Conservation (phyloP, 148 eudicot genomes). For the Suaeda aralocaspica region DNA sequence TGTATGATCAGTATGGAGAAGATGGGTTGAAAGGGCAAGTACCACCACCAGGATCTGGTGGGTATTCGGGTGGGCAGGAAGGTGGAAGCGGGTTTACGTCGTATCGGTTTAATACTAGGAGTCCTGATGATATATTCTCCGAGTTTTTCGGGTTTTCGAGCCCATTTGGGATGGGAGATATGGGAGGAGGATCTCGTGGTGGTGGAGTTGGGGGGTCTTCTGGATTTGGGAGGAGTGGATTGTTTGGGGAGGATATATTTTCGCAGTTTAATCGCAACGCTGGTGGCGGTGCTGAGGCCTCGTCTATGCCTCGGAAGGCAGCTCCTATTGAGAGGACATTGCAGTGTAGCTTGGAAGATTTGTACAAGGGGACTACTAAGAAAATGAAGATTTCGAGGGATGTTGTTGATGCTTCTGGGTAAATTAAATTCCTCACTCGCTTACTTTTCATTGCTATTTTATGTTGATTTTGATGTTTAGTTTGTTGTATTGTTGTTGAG, state of each 20-base stretch:
- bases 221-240: conserved; percentile 40
- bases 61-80: conserved; percentile 31
- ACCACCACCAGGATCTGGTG: conserved; percentile 59
- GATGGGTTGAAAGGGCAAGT: conserved; percentile 78
- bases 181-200: conserved; percentile 45
- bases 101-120: conserved; percentile 59
- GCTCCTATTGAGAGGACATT: conserved; percentile 50
- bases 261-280: conserved; percentile 33
- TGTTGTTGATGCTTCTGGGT: conserved; percentile 56
- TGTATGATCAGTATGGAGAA: conserved; percentile 81
- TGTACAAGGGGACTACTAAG: conserved; percentile 74
- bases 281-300: conserved; percentile 41
- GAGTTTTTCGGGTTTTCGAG: conserved; percentile 72
- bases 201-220: conserved; percentile 28
- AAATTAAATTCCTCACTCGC: conserved; percentile 7
- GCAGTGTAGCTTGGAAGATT: conserved; percentile 77
- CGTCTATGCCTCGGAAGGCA: conserved; percentile 44
- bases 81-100: conserved; percentile 31
- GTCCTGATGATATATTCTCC: conserved; percentile 73
- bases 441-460: no score
- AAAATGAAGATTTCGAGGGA: conserved; percentile 86
- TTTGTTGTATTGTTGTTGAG: not conserved
- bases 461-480: not conserved
- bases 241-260: conserved; percentile 66
- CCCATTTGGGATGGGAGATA: conserved; percentile 59